Percentiles rank a stretch among this genome's conserved stretches.
These are phyloP conservation scores for Fusarium succisae DNA, from an alignment of 2,329 filamentous ascomycete species.

Conservation along the genomic window DNA sequence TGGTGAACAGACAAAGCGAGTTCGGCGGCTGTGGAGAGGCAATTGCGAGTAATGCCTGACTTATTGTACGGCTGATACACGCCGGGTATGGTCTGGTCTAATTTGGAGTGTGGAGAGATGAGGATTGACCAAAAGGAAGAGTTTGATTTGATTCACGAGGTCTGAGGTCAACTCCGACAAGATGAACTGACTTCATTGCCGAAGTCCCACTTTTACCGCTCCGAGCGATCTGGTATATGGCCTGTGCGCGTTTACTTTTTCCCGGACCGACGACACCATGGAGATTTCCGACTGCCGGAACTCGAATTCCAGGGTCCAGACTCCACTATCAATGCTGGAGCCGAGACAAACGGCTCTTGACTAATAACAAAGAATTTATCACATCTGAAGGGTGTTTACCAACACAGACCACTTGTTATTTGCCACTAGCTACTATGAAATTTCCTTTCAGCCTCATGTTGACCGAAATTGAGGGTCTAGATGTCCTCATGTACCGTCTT, in stretches of 20 bases:
- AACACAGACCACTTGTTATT: conserved; percentile 25
- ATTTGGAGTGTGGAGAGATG: neutral
- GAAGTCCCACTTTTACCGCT: conserved; percentile 7
- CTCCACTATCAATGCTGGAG: conserved; percentile 11
- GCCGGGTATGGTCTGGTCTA: neutral
- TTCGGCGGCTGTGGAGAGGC: conserved; percentile 16
- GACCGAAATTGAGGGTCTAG: neutral
- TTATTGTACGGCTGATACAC: neutral
- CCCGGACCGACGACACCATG: conserved; percentile 2
- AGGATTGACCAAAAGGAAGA: conserved; percentile 22
- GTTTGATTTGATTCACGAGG: conserved; percentile 16
- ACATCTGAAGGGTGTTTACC: neutral
- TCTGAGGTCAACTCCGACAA: neutral
- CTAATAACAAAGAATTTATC: conserved; percentile 6
- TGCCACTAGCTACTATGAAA: conserved; percentile 4
- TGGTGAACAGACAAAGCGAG: neutral
- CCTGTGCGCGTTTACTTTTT: conserved; percentile 38
- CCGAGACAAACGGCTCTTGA: conserved; percentile 1
- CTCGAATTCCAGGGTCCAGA: conserved; percentile 27
- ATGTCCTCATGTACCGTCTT: conserved; percentile 21
- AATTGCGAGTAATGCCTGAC: neutral
- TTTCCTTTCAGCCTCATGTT: conserved; percentile 20
- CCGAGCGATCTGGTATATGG: neutral
- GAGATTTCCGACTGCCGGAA: neutral
- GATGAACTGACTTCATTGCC: conserved; percentile 28